Evolutionary conservation across 192 early-diverging fungal genomes (phyloP), one percentile per base, ranked within the genome.

Genomic region (Umbelopsis sp.): DNA sequence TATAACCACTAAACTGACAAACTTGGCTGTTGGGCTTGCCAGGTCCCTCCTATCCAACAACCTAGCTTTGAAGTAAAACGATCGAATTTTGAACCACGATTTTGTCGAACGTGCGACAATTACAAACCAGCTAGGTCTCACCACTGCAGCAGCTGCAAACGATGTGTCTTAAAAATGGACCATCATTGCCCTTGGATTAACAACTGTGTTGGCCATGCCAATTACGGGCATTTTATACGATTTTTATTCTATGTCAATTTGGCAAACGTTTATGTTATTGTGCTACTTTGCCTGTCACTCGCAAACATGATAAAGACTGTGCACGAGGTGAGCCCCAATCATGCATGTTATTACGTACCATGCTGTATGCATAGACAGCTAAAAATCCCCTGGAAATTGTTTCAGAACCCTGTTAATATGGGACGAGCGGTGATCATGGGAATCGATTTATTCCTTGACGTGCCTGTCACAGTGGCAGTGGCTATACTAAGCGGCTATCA

Each of bases 161-260:
- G 85, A 61, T 95, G 93, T 82, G 89, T 95, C 37, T 86, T 95
- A 50, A 95, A 93, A 77, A 93, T 95, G 93, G 93, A 95, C 66
- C 93, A 95, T 71, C 93, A 95, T 71, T 95, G 93, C 67, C 96
- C 95, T 6, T 99, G 93, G 91, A 86, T 96, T 69, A 87, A 91
- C 80, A 91, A 95, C 79, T 97, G 95, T 72, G 82, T 98, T 67
- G 91, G 93, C 53, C 83, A 92, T 77, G 78, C 69, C 69, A 90
- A 95, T 82, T 84, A 89, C 67, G 76, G 85, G 21, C 89, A 98
- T 74, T 92, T 92, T 73, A 64, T 94, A 30, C 91, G 96, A 5
- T 92, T 99, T 79, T 78, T 94, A 50, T 78, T 79, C 49, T 94
- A 86, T 68, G 90, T 93, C 12, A 85, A 84, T 55, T 58, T 91